Base-by-base conservation (phyloP, 106 monocot species). In the Phalaenopsis aphrodite region DNA sequence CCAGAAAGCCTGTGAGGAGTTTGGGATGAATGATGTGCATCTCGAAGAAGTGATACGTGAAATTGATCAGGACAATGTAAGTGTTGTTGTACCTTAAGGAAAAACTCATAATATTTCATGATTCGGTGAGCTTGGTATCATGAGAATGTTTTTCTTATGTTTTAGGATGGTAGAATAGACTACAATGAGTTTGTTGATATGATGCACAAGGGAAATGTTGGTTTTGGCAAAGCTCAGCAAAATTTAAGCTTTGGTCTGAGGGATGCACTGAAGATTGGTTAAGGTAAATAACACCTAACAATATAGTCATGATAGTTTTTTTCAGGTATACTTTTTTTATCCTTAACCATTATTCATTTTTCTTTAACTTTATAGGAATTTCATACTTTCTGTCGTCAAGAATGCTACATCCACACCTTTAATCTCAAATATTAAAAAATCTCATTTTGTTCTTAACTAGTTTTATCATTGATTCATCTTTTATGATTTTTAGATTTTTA, bases 141-240 rank as follows among this genome's bases (percentile, higher is more conserved):
- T 75, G n/a, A 23, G 23, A 48, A 48, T 75, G 4, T 19, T 5
- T 43, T 18, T 74, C 74, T 69, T 69, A 12, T 14, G 73, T 75
- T 42, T 47, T 61, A 85, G 85, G 85, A 85, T 81, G 81, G 85
- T 46, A 49, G 78, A 23, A 81, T 85, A 81, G 85, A 85, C 72
- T 85, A 85, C 85, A 85, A 85, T 42, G 85, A 85, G 64, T 85
- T 85, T 77, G 85, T 85, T 4, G 85, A 77, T 18, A 85, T 85
- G 85, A 85, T 85, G 85, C 85, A 81, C 47, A 82, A 78, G 64
- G 85, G 81, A 78, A 85, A 85, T 85, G 81, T 55, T 46, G 81
- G 72, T 78, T 56, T 72, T 24, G 81, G 78, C 73, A 78, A 77
- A 52, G 75, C 38, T 45, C 78, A 23, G n/a, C 77, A 81, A 78